phyloP scores from a whole-genome alignment of 164 flowering plant species.

The Vitis riparia region DNA sequence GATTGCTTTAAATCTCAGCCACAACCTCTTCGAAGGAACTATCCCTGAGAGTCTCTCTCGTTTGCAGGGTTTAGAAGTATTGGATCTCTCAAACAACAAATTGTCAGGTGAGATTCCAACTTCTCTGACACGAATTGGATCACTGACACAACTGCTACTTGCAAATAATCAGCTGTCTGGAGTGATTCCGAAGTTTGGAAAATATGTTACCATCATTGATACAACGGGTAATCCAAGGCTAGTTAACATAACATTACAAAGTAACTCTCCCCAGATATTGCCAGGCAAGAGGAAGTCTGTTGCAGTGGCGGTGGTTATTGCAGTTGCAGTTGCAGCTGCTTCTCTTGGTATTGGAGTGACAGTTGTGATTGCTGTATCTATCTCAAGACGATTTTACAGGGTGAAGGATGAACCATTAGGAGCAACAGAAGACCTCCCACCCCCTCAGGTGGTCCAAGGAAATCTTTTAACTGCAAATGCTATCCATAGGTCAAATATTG shows the following conservation, averaged over 20 bases:
- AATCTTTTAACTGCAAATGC: conserved; percentile 46
- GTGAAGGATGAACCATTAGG: conserved; percentile 29
- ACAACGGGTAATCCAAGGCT: conserved; percentile 39
- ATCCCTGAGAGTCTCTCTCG: conserved; percentile 41
- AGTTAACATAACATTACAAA: not conserved
- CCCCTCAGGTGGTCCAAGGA: conserved; percentile 41
- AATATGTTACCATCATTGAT: conserved; percentile 9
- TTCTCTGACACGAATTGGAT: conserved; percentile 21
- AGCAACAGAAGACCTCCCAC: conserved; percentile 26
- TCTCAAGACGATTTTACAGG: conserved; percentile 39
- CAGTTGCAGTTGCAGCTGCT: conserved; percentile 31
- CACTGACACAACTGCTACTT: conserved; percentile 47
- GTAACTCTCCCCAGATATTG: not conserved
- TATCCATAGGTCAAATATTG: conserved; percentile 51
- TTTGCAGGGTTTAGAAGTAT: conserved; percentile 41
- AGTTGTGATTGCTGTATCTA: conserved; percentile 15
- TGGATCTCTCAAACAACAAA: conserved; percentile 69
- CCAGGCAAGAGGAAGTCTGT: conserved; percentile 28
- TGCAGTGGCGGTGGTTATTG: conserved; percentile 24
- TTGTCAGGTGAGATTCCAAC: conserved; percentile 58
- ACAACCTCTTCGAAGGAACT: conserved; percentile 51
- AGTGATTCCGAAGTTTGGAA: conserved; percentile 35
- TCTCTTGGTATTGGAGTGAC: conserved; percentile 23
- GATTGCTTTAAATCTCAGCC: conserved; percentile 69
- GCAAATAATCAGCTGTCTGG: conserved; percentile 65